Evolutionary conservation across 2,329 filamentous ascomycete genomes (phyloP).

Genomic region (Magnaporthiopsis rhizophila): DNA sequence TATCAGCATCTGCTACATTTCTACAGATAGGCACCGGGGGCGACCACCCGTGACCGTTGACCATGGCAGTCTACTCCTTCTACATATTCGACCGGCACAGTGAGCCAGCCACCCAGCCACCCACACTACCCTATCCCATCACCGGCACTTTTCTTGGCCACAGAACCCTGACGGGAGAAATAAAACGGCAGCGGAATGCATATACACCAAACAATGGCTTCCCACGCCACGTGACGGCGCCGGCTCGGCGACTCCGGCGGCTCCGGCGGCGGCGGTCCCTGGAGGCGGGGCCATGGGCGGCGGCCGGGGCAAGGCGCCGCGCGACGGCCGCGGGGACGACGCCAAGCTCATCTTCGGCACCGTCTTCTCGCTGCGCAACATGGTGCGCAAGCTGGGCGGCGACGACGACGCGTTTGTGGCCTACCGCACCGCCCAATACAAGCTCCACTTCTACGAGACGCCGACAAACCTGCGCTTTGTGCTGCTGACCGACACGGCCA

Average conservation of each 20-base stretch:
- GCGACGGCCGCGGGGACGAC: slow-evolving; percentile 52
- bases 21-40: too few relatives aligned
- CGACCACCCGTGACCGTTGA: slow-evolving; percentile 16
- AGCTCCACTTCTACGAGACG: slow-evolving; percentile 98
- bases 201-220: slow-evolving; percentile 87
- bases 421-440: slow-evolving; percentile 91
- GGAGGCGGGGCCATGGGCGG: slow-evolving; percentile 2
- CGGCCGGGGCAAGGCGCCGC: slow-evolving; percentile 10
- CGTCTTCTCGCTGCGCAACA: slow-evolving; percentile 92
- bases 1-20: background rate
- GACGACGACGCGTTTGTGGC: slow-evolving; percentile 92
- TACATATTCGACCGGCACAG: slow-evolving; percentile 99
- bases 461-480: slow-evolving; percentile 93
- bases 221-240: slow-evolving; percentile 28
- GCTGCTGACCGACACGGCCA: slow-evolving; percentile 86
- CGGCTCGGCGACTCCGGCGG: slow-evolving; percentile 8
- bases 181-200: slow-evolving; percentile 72
- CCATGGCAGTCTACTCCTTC: slow-evolving; percentile 93
- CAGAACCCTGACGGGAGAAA: too few relatives aligned
- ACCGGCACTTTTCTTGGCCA: background rate
- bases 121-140: background rate
- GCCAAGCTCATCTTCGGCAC: slow-evolving; percentile 97
- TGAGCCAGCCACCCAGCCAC: slow-evolving; percentile 34
- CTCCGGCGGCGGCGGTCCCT: slow-evolving; percentile 9
- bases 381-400: slow-evolving; percentile 91